A percentile compares a stretch with the other conserved stretches of the same genome.
phyloP scores from a whole-genome alignment of 2,329 filamentous ascomycete species.

The Curvularia sp. region DNA sequence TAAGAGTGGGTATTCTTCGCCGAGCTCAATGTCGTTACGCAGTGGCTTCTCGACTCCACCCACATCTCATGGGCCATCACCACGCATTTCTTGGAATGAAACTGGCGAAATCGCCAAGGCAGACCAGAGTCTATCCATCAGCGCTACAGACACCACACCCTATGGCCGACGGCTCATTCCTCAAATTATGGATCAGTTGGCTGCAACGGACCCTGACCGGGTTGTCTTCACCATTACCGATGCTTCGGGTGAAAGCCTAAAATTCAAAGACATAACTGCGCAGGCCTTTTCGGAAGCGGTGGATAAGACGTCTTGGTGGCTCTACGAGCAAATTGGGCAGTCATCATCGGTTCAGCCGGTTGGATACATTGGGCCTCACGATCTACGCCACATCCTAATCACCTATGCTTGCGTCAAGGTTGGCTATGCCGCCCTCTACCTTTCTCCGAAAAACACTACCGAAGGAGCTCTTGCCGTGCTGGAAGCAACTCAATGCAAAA shows the following conservation, averaged over 20 bases:
- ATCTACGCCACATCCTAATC: constrained; percentile 50
- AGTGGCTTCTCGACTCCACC: constrained; percentile 15
- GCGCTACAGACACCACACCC: not conserved
- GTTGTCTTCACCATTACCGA: constrained; percentile 28
- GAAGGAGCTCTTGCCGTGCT: constrained; percentile 33
- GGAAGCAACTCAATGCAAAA: constrained; percentile 25
- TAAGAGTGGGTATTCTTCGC: constrained; percentile 17
- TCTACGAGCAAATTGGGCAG: constrained; percentile 34
- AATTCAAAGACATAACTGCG: constrained; percentile 37
- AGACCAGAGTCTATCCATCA: not conserved
- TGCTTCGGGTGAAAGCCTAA: constrained; percentile 9
- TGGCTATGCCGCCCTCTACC: constrained; percentile 42
- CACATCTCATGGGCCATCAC: not conserved
- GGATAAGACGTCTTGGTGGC: constrained; percentile 44
- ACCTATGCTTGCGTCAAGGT: constrained; percentile 52
- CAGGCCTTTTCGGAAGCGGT: constrained; percentile 42
- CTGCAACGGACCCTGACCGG: constrained; percentile 27
- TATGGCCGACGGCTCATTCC: constrained; percentile 35
- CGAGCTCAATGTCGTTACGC: constrained; percentile 1
- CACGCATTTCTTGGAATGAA: not conserved
- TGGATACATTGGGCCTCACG: constrained; percentile 42
- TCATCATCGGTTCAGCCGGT: constrained; percentile 28
- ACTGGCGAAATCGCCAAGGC: not conserved
- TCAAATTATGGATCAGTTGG: constrained; percentile 32
- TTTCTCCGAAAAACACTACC: constrained; percentile 33